A percentile compares a stretch with the other conserved stretches of the same genome.
phyloP scores from a whole-genome alignment of 192 early-diverging fungal species.

The Coemansia sp. region DNA sequence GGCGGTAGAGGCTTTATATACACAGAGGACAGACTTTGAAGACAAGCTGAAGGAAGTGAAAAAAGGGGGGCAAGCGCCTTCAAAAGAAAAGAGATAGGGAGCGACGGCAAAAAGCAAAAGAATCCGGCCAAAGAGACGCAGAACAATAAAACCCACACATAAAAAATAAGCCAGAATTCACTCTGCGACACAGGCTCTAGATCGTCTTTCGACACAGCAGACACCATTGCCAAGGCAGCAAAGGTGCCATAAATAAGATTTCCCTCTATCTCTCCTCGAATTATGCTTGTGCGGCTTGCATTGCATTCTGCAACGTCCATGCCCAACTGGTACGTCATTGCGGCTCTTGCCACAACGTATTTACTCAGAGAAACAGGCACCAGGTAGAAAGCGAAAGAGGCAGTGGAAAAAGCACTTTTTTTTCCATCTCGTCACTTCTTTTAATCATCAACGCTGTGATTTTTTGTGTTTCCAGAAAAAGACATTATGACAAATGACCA shows the following conservation, averaged over 20 bases:
- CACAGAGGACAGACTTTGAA: background rate
- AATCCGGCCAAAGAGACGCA: slow-evolving; percentile 12
- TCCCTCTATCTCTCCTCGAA: background rate
- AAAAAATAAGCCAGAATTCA: background rate
- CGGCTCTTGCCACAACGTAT: too few species aligned
- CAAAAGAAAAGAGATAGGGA: background rate
- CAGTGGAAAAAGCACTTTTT: background rate
- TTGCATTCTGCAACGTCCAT: background rate
- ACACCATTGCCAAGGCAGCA: background rate
- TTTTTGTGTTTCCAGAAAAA: background rate
- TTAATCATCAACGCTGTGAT: background rate
- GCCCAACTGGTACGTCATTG: background rate
- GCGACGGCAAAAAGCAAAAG: background rate
- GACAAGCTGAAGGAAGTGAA: slow-evolving; percentile 4
- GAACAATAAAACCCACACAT: slow-evolving; percentile 15
- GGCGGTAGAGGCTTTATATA: background rate
- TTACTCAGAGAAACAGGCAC: background rate
- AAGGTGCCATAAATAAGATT: background rate
- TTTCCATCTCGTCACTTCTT: background rate
- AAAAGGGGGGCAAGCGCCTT: slow-evolving; percentile 9
- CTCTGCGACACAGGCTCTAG: background rate
- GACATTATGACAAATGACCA: background rate
- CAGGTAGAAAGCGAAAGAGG: background rate
- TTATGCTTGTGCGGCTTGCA: background rate
- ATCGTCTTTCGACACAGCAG: background rate